A percentile compares a stretch with the other conserved stretches of the same genome.
These are phyloP conservation scores for Fusarium continuum DNA, from an alignment of 2,329 filamentous ascomycete genomes.

Conservation along the genomic window DNA sequence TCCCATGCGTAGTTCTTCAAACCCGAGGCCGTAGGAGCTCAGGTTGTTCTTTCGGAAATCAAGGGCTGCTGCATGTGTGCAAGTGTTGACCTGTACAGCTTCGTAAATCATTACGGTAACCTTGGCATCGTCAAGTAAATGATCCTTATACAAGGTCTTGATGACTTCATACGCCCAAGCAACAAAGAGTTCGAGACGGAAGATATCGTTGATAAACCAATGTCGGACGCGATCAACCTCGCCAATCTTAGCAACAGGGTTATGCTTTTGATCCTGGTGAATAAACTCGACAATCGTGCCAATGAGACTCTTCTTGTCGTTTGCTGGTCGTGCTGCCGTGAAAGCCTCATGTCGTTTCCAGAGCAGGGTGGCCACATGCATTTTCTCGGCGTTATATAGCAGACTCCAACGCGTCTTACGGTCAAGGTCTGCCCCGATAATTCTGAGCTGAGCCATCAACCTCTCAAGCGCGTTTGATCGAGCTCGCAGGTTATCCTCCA, in stretches of 20 bases:
- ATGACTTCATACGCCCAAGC: constrained; percentile 82
- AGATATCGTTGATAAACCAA: constrained; percentile 84
- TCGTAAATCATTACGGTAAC: constrained; percentile 70
- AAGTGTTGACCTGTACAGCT: constrained; percentile 71
- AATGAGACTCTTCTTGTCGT: constrained; percentile 74
- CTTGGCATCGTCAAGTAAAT: constrained; percentile 62
- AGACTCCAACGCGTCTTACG: constrained; percentile 78
- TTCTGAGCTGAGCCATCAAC: constrained; percentile 75
- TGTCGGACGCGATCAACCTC: constrained; percentile 83
- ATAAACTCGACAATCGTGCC: constrained; percentile 79
- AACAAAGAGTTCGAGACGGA: constrained; percentile 76
- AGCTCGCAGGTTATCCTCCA: constrained; percentile 82
- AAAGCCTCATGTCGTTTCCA: constrained; percentile 84
- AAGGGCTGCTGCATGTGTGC: constrained; percentile 65
- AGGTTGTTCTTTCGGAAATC: constrained; percentile 78
- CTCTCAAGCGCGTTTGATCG: constrained; percentile 78
- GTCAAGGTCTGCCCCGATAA: constrained; percentile 72
- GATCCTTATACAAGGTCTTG: constrained; percentile 74
- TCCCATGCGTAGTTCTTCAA: constrained; percentile 72
- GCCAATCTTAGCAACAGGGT: constrained; percentile 69
- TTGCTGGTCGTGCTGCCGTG: constrained; percentile 65
- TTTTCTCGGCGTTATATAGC: constrained; percentile 89
- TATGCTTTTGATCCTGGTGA: constrained; percentile 78
- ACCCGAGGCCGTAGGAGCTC: constrained; percentile 74
- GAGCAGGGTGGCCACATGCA: constrained; percentile 79